phyloP scores from a whole-genome alignment of 768 basidiomycete genomes.

The Termitomyces sp. region DNA sequence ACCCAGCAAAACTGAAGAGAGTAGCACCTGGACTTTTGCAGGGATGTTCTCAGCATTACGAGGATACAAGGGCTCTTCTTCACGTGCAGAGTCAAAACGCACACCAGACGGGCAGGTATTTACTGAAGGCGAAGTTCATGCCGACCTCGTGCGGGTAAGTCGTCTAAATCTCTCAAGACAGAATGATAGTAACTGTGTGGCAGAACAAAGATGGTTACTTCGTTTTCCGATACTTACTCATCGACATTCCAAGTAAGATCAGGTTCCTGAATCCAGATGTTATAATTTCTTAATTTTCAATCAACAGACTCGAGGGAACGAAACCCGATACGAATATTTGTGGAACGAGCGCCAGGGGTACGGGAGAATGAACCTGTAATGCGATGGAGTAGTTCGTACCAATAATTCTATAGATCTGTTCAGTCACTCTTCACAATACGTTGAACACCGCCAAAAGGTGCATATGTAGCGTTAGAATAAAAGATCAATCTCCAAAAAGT shows the following conservation, averaged over 20 bases:
- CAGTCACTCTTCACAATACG: slow-evolving; percentile 8
- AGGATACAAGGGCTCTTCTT: slow-evolving; percentile 24
- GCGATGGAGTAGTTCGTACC: slow-evolving; percentile 50
- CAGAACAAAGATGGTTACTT: slow-evolving; percentile 78
- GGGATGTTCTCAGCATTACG: slow-evolving; percentile 68
- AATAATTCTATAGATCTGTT: slow-evolving; percentile 6
- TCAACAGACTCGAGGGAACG: slow-evolving; percentile 53
- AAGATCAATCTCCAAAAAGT: slow-evolving; percentile 78
- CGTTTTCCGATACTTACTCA: slow-evolving; percentile 69
- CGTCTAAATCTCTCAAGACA: neutral
- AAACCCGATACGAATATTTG: slow-evolving; percentile 62
- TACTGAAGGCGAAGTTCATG: slow-evolving; percentile 80
- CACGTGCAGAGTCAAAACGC: slow-evolving; percentile 21
- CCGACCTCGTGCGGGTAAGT: slow-evolving; percentile 67
- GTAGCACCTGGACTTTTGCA: slow-evolving; percentile 49
- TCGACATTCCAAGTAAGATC: slow-evolving; percentile 74
- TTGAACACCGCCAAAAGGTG: neutral
- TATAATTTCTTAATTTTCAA: slow-evolving; percentile 1
- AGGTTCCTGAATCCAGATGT: slow-evolving; percentile 18
- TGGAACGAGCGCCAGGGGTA: slow-evolving; percentile 62
- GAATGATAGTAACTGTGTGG: neutral
- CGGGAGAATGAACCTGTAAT: slow-evolving; percentile 68
- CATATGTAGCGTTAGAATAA: neutral
- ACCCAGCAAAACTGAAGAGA: slow-evolving; percentile 25
- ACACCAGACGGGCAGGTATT: slow-evolving; percentile 39